These are phyloP conservation scores for Nymphaea thermarum DNA, from an alignment of 164 flowering plant species.

Conservation along the genomic window DNA sequence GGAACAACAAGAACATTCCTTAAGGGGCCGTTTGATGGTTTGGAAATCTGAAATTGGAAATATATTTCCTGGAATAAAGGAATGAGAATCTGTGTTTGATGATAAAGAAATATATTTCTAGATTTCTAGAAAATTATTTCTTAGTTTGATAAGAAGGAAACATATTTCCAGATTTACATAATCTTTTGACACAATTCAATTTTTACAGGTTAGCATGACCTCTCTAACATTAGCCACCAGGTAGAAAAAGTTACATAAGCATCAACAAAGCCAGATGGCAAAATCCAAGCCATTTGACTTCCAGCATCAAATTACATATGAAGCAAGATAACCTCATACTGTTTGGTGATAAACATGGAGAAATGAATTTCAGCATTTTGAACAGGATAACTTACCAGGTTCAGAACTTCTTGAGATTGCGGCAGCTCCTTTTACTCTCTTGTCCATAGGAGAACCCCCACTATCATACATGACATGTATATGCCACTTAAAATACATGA, in stretches of 20 bases:
- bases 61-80: too few species aligned
- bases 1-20: too few species aligned
- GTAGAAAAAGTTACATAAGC: not conserved
- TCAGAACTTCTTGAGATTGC: conserved; percentile 33
- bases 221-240: not conserved
- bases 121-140: too few species aligned
- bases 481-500: too few species aligned
- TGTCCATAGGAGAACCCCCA: conserved; percentile 41
- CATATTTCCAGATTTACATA: too few species aligned
- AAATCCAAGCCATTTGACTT: not conserved
- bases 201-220: not conserved
- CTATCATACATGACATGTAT: too few species aligned
- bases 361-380: not conserved
- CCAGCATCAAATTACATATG: too few species aligned
- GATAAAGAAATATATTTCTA: too few species aligned
- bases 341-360: not conserved
- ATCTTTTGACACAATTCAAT: conserved; percentile 11
- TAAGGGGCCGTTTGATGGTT: too few species aligned
- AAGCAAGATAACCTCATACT: not conserved
- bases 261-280: not conserved
- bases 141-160: too few species aligned
- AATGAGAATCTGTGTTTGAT: too few species aligned
- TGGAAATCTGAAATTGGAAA: too few species aligned
- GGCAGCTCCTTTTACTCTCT: conserved; percentile 46
- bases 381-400: conserved; percentile 36